phyloP scores from a whole-genome alignment of 257 asterid species.

The Lycium barbarum region DNA sequence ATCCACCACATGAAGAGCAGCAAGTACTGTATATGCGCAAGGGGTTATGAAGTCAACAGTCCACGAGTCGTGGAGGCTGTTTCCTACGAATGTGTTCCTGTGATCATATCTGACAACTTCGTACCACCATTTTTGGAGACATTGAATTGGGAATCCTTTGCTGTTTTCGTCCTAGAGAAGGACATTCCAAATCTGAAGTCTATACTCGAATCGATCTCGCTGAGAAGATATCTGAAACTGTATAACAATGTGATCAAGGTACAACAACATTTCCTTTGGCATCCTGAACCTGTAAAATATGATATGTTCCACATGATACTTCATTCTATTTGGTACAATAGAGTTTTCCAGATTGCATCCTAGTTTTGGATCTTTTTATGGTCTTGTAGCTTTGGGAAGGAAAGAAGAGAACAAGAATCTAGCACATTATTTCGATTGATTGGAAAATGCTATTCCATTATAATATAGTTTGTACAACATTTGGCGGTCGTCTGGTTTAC shows the following conservation, averaged over 20 bases:
- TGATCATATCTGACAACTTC: slow-evolving; percentile 75
- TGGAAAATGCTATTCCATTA: background rate
- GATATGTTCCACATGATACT: slow-evolving; percentile 78
- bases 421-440: background rate
- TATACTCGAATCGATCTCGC: slow-evolving; percentile 60
- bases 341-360: slow-evolving; percentile 49
- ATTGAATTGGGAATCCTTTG: slow-evolving; percentile 73
- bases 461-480: too few species aligned
- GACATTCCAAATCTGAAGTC: slow-evolving; percentile 77
- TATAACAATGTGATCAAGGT: slow-evolving; percentile 65
- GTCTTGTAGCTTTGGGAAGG: background rate
- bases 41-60: slow-evolving; percentile 74
- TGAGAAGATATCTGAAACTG: slow-evolving; percentile 60
- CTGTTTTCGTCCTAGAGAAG: slow-evolving; percentile 68
- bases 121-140: slow-evolving; percentile 81
- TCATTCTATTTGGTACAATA: slow-evolving; percentile 76
- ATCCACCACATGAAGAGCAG: slow-evolving; percentile 71
- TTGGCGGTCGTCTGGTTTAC: background rate
- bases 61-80: slow-evolving; percentile 84
- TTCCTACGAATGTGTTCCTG: slow-evolving; percentile 74
- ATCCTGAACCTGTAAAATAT: slow-evolving; percentile 52
- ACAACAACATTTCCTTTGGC: slow-evolving; percentile 79
- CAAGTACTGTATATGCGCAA: slow-evolving; percentile 78
- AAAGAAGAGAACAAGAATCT: background rate
- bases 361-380: background rate